Conservation (phyloP, 2,329 filamentous ascomycete genomes). For the Diaporthe humulicola region DNA sequence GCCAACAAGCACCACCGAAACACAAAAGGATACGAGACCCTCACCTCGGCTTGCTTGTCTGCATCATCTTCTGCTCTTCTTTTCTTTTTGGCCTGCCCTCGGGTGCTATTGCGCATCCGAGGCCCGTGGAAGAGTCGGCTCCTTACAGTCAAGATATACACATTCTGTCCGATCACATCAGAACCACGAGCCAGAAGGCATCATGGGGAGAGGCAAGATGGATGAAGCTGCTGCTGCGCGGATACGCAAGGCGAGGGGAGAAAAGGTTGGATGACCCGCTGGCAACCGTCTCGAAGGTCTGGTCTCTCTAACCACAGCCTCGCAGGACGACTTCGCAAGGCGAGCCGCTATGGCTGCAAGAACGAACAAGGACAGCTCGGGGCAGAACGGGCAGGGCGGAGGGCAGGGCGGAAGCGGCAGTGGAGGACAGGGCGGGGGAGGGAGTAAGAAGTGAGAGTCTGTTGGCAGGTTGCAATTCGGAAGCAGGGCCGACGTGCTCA, state of each 20-base stretch:
- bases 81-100: not conserved
- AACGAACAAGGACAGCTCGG: conserved; percentile 48
- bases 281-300: not conserved
- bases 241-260: conserved; percentile 57
- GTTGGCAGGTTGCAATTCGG: conserved; percentile 4
- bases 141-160: not conserved
- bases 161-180: not conserved
- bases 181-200: conserved; percentile 8
- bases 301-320: conserved; percentile 16
- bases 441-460: conserved; percentile 38
- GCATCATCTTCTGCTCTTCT: not conserved
- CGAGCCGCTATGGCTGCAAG: conserved; percentile 52
- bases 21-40: not conserved
- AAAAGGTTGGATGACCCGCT: conserved; percentile 49
- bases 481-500: conserved; percentile 13
- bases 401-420: conserved; percentile 40
- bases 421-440: conserved; percentile 37
- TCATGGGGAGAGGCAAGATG: conserved; percentile 56
- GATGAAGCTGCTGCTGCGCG: conserved; percentile 56
- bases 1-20: not conserved
- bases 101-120: conserved; percentile 4
- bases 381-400: conserved; percentile 39
- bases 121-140: not conserved
- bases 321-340: conserved; percentile 53
- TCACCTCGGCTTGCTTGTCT: not conserved